Conservation (phyloP, 1,139 yeast species). For the Meyerozyma carpophila region DNA sequence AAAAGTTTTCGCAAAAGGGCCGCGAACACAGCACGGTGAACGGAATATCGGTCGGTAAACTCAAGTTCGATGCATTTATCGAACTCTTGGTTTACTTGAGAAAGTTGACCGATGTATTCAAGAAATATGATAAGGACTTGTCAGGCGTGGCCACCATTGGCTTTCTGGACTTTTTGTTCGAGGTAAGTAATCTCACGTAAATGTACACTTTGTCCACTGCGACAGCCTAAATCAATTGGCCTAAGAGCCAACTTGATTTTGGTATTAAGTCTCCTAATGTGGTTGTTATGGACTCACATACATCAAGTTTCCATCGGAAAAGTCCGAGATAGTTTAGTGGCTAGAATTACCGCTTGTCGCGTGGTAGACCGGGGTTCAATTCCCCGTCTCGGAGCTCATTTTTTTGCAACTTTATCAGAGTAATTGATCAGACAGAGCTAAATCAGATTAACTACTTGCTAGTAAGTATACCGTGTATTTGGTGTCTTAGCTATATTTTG, state of each 20-base stretch:
- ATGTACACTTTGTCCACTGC: neutral
- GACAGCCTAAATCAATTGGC: neutral
- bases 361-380: conserved; percentile 68
- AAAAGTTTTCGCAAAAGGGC: conserved; percentile 46
- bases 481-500: no score
- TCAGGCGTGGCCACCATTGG: conserved; percentile 75
- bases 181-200: conserved; percentile 39
- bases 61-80: conserved; percentile 79
- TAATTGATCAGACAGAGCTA: neutral
- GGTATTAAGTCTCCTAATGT: no score
- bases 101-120: conserved; percentile 73
- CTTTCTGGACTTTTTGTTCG: conserved; percentile 73
- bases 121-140: conserved; percentile 68
- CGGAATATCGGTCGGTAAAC: conserved; percentile 40
- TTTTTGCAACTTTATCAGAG: neutral
- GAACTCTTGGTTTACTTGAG: conserved; percentile 75
- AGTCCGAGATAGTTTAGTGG: conserved; percentile 44
- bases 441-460: conserved; percentile 4
- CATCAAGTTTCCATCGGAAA: neutral
- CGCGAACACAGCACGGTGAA: conserved; percentile 19
- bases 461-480: no score
- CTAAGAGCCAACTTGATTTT: no score
- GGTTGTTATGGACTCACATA: no score
- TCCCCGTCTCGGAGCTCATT: conserved; percentile 58
- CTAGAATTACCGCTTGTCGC: conserved; percentile 48